Evolutionary conservation across 2,329 filamentous ascomycete species (phyloP).

Genomic region (Phoma herbarum): DNA sequence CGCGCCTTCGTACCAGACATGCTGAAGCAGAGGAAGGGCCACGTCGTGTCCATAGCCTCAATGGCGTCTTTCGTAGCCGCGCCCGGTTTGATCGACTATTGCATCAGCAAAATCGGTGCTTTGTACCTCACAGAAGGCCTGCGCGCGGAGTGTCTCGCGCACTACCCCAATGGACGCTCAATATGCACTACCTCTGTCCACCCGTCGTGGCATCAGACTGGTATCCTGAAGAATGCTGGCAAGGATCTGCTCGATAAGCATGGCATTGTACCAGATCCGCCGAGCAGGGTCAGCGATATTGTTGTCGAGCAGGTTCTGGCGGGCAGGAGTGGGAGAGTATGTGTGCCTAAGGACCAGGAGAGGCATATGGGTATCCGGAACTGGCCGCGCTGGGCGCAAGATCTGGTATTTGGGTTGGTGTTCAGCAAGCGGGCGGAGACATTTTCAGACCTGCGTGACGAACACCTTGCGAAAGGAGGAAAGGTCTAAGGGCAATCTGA

Average conservation of each 20-base stretch:
- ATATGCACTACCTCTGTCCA: constrained; percentile 45
- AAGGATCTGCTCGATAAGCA: constrained; percentile 22
- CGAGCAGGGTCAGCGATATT: constrained; percentile 31
- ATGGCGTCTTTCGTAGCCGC: constrained; percentile 41
- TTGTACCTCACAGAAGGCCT: constrained; percentile 45
- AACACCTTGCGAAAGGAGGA: neutral
- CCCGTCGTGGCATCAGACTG: constrained; percentile 39
- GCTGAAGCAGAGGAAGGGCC: constrained; percentile 41
- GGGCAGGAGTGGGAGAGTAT: constrained; percentile 34
- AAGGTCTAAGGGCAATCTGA: too few species aligned
- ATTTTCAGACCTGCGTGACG: neutral
- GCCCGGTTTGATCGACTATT: constrained; percentile 41
- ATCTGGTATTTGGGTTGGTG: constrained; percentile 29
- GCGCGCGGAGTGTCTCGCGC: constrained; percentile 36
- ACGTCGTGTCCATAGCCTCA: constrained; percentile 42
- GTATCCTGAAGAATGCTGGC: constrained; percentile 33
- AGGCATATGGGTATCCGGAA: constrained; percentile 23
- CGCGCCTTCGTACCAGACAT: constrained; percentile 44
- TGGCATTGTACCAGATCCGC: constrained; percentile 29
- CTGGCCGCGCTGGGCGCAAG: constrained; percentile 41
- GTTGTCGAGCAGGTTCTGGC: constrained; percentile 40
- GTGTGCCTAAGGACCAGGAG: constrained; percentile 31
- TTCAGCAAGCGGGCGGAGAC: constrained; percentile 3
- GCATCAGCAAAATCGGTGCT: constrained; percentile 39
- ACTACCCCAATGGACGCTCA: constrained; percentile 34